Evolutionary conservation across 2,329 filamentous ascomycete genomes (phyloP).

Genomic region (Helicocarpus griseus): DNA sequence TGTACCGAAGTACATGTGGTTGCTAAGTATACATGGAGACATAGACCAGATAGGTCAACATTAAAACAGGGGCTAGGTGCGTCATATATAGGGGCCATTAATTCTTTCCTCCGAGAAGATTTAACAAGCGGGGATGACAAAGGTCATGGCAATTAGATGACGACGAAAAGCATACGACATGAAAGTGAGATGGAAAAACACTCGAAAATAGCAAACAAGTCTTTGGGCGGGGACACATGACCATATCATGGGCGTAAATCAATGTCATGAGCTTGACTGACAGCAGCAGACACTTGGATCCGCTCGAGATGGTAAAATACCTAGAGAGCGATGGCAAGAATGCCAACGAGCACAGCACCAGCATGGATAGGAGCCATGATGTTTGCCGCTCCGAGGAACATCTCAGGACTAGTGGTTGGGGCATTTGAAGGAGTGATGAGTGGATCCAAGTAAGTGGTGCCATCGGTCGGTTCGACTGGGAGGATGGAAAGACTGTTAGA

Average conservation of each 20-base stretch:
- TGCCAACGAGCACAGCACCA: not conserved
- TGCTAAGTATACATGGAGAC: not conserved
- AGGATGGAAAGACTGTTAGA: not conserved
- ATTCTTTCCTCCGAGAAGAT: not conserved
- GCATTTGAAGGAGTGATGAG: not conserved
- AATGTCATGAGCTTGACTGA: too few relatives aligned
- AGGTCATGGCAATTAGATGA: not conserved
- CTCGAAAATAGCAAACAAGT: not conserved
- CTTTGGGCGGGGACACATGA: too few relatives aligned
- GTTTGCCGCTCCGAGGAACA: not conserved
- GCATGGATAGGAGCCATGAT: not conserved
- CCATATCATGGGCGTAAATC: too few relatives aligned
- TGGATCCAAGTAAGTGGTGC: not conserved
- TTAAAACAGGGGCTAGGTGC: not conserved
- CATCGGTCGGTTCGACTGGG: not conserved
- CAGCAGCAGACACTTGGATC: too few relatives aligned
- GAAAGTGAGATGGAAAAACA: not conserved
- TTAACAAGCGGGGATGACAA: not conserved
- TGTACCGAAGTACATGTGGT: not conserved
- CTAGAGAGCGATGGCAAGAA: constrained; percentile 6
- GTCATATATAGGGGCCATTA: not conserved
- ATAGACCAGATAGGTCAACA: not conserved
- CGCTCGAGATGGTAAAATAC: not conserved
- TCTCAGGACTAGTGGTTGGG: not conserved
- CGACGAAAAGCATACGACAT: not conserved